Conservation (phyloP, 371 early-diverging fungal species). For the Mortierella sp. region DNA sequence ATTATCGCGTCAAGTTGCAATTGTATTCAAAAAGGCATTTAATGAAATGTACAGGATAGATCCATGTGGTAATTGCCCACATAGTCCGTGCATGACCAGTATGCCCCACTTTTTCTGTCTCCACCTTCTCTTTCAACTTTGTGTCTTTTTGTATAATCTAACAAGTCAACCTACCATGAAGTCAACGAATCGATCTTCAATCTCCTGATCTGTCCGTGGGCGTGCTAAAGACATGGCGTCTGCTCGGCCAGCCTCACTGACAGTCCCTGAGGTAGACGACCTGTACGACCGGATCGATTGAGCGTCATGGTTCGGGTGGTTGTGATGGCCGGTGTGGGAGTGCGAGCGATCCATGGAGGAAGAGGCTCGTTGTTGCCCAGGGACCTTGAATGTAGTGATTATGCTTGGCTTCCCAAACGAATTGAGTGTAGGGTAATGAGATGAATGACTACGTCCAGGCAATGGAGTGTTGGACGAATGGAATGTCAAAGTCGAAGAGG, state of each 20-base stretch:
- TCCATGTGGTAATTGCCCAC: conserved; percentile 1
- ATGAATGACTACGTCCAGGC: conserved; percentile 8
- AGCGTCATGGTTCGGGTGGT: conserved; percentile 33
- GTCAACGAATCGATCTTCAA: conserved; percentile 55
- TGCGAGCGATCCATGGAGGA: conserved; percentile 41
- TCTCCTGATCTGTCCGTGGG: conserved; percentile 52
- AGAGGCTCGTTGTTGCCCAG: conserved; percentile 26
- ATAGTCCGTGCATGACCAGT: background rate
- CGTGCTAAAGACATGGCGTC: conserved; percentile 54
- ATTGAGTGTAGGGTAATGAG: background rate
- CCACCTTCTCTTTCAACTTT: background rate
- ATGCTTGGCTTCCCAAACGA: conserved; percentile 18
- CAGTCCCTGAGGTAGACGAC: conserved; percentile 42
- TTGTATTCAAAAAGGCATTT: background rate
- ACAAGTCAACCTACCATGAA: conserved; percentile 51
- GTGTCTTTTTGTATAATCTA: background rate
- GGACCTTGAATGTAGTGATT: conserved; percentile 15
- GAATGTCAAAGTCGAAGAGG: background rate
- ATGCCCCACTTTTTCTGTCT: background rate
- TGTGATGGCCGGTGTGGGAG: conserved; percentile 15
- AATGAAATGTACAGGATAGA: background rate
- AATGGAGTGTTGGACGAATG: background rate
- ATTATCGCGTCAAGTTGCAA: background rate
- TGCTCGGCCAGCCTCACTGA: conserved; percentile 48
- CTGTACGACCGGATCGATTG: conserved; percentile 42